These are phyloP conservation scores for Macrophomina phaseolina DNA, from an alignment of 2,329 filamentous ascomycete species.

Conservation along the genomic window DNA sequence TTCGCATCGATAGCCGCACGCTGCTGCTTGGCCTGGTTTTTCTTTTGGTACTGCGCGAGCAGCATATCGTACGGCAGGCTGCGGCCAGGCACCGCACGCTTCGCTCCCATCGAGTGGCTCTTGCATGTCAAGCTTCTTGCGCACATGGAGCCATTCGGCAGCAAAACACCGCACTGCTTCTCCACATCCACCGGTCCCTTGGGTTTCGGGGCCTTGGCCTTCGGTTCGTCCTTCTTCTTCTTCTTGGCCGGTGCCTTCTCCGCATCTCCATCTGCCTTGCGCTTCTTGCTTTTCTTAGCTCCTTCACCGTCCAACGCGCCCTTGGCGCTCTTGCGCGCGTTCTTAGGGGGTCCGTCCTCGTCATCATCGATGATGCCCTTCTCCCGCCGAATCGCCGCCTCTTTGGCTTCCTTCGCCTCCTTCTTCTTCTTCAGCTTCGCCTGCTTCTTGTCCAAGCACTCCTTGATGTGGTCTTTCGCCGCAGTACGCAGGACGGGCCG, in stretches of 20 bases:
- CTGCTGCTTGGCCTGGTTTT: constrained; percentile 98
- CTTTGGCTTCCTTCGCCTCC: constrained; percentile 65
- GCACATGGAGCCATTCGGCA: constrained; percentile 85
- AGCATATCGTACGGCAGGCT: constrained; percentile 93
- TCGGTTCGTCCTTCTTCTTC: constrained; percentile 94
- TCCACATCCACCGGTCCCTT: constrained; percentile 95
- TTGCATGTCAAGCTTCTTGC: constrained; percentile 92
- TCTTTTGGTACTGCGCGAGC: constrained; percentile 74
- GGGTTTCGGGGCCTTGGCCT: constrained; percentile 80
- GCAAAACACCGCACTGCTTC: constrained; percentile 85
- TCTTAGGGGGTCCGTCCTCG: constrained; percentile 43
- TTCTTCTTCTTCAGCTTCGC: constrained; percentile 66
- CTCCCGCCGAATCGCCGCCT: constrained; percentile 55
- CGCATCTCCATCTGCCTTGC: constrained; percentile 61
- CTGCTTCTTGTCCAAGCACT: constrained; percentile 83
- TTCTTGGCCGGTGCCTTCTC: constrained; percentile 79
- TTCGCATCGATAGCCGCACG: constrained; percentile 96
- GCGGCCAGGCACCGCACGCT: constrained; percentile 83
- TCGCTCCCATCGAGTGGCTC: constrained; percentile 93
- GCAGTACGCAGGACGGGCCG: constrained; percentile 79
- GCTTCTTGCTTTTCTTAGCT: constrained; percentile 53
- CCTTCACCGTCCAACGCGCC: constrained; percentile 45
- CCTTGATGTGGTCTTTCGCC: constrained; percentile 79
- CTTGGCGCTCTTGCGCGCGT: constrained; percentile 50
- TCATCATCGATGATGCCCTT: constrained; percentile 52